These are phyloP conservation scores for Acacia crassicarpa DNA, from an alignment of 306 rosid species.

Conservation along the genomic window DNA sequence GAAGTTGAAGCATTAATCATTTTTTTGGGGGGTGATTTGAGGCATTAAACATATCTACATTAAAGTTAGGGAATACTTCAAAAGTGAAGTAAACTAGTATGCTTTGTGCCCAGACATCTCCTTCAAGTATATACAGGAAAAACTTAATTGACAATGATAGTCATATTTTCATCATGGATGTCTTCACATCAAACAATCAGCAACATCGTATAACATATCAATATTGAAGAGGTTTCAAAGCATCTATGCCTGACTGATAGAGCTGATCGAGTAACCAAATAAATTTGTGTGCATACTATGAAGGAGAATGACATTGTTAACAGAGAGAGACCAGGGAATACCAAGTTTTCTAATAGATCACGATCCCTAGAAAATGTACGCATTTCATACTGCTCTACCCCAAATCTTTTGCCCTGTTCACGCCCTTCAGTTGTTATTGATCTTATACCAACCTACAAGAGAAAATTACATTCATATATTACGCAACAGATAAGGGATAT, in stretches of 20 bases:
- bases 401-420: slow-evolving; percentile 82
- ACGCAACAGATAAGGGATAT: neutral
- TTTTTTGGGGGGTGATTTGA: neutral
- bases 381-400: slow-evolving; percentile 97
- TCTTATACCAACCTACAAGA: slow-evolving; percentile 84
- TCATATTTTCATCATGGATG: neutral
- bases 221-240: neutral
- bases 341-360: slow-evolving; percentile 75
- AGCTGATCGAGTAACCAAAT: neutral
- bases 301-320: neutral
- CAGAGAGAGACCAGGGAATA: slow-evolving; percentile 10
- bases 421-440: slow-evolving; percentile 87
- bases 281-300: neutral
- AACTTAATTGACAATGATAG: neutral
- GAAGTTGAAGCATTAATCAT: neutral
- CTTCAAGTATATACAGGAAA: neutral
- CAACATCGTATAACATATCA: neutral
- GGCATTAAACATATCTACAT: neutral
- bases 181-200: neutral
- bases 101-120: neutral
- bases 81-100: neutral
- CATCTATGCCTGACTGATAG: neutral
- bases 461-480: slow-evolving; percentile 10
- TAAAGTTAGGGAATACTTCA: neutral
- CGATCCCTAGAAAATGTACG: slow-evolving; percentile 82